Conservation (phyloP, 805 yeast species). For the Hanseniaspora pseudoguilliermondii region DNA sequence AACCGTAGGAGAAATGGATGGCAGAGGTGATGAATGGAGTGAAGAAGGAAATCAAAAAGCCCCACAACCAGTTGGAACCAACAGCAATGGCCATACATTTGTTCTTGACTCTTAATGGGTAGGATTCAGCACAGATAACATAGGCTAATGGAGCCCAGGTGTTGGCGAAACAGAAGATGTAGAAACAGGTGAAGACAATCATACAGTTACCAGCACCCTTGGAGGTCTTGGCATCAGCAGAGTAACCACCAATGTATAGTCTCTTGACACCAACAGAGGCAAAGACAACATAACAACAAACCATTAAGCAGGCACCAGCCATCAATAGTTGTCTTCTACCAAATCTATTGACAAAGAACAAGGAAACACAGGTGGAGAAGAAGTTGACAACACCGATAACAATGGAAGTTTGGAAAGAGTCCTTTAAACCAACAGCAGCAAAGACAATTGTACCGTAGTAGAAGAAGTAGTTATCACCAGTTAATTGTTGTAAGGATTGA, state of each 20-base stretch:
- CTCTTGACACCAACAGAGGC: constrained; percentile 46
- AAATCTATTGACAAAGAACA: constrained; percentile 37
- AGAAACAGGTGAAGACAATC: constrained; percentile 32
- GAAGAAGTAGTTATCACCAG: constrained; percentile 52
- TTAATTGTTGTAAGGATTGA: constrained; percentile 52
- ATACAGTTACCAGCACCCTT: constrained; percentile 28
- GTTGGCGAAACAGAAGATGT: constrained; percentile 54
- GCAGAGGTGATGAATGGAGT: constrained; percentile 60
- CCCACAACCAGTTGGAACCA: constrained; percentile 52
- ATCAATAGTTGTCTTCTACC: constrained; percentile 38
- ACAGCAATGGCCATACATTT: constrained; percentile 43
- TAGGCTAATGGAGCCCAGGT: constrained; percentile 60
- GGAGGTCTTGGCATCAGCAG: constrained; percentile 17
- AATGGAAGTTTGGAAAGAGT: constrained; percentile 44
- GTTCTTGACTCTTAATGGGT: constrained; percentile 55
- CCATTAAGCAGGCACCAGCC: constrained; percentile 36
- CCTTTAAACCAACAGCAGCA: constrained; percentile 28
- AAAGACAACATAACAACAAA: constrained; percentile 33
- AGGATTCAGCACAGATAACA: constrained; percentile 50
- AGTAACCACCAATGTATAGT: constrained; percentile 28
- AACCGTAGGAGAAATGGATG: constrained; percentile 63
- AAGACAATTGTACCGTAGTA: constrained; percentile 40
- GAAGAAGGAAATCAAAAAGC: constrained; percentile 54
- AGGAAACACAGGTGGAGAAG: constrained; percentile 37
- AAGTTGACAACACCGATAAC: constrained; percentile 45